phyloP scores from a whole-genome alignment of 179 eudicot genomes.

The Corrigiola litoralis region DNA sequence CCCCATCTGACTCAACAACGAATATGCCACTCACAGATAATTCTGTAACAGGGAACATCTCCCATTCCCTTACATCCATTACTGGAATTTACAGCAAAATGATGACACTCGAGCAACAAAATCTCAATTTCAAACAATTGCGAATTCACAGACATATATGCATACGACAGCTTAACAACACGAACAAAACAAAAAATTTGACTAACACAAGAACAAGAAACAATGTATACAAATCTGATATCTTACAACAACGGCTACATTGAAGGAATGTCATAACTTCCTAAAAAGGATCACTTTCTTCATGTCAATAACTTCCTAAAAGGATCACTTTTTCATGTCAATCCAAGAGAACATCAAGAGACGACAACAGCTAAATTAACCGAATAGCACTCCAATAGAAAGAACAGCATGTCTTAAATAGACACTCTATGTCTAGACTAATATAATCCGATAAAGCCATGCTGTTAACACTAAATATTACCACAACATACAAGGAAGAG shows the following conservation, averaged over 20 bases:
- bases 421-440: background rate
- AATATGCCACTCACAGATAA: no score
- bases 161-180: no score
- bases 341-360: background rate
- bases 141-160: no score
- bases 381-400: background rate
- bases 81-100: no score
- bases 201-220: background rate
- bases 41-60: no score
- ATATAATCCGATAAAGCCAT: background rate
- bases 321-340: background rate
- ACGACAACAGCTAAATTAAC: background rate
- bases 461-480: background rate
- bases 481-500: background rate
- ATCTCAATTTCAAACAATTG: no score
- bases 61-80: no score
- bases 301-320: no score
- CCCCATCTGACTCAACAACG: no score
- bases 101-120: no score
- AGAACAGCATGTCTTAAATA: no score
- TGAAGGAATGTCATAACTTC: background rate
- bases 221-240: background rate
- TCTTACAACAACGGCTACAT: background rate
- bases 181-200: background rate
- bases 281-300: no score